Conservation (phyloP, 352 stramenopile genomes). For the Peronospora farinosa region DNA sequence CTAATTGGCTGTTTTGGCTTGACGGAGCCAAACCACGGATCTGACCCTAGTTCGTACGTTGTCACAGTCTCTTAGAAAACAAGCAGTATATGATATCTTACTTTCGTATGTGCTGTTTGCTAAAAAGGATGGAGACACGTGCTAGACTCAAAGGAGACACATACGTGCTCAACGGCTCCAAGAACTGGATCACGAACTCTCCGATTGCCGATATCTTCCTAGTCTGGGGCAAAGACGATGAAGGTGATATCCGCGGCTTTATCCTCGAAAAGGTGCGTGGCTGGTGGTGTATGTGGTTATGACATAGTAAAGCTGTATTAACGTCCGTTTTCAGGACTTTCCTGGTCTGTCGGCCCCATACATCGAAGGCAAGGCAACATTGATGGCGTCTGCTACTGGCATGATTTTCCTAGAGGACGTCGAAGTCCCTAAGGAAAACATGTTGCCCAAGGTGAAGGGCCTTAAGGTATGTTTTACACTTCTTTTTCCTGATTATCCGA, state of each 20-base stretch:
- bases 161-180: slow-evolving; percentile 95
- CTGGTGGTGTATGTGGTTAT: background rate
- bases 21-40: slow-evolving; percentile 97
- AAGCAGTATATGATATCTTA: slow-evolving; percentile 2
- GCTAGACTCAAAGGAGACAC: slow-evolving; percentile 81
- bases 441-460: slow-evolving; percentile 87
- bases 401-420: slow-evolving; percentile 99
- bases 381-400: slow-evolving; percentile 92
- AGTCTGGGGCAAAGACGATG: slow-evolving; percentile 95
- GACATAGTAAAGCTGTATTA: background rate
- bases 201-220: slow-evolving; percentile 97
- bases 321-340: slow-evolving; percentile 53
- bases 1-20: slow-evolving; percentile 97
- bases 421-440: slow-evolving; percentile 89
- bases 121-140: slow-evolving; percentile 90
- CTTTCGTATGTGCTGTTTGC: background rate
- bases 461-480: slow-evolving; percentile 45
- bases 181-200: slow-evolving; percentile 96
- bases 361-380: slow-evolving; percentile 94
- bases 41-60: slow-evolving; percentile 86
- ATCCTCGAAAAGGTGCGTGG: slow-evolving; percentile 86
- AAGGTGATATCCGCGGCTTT: slow-evolving; percentile 92
- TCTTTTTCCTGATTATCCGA: background rate
- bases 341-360: slow-evolving; percentile 89
- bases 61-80: background rate